phyloP scores from a whole-genome alignment of 1,284 basidiomycete genomes.

The Leccinum griseonigrum region DNA sequence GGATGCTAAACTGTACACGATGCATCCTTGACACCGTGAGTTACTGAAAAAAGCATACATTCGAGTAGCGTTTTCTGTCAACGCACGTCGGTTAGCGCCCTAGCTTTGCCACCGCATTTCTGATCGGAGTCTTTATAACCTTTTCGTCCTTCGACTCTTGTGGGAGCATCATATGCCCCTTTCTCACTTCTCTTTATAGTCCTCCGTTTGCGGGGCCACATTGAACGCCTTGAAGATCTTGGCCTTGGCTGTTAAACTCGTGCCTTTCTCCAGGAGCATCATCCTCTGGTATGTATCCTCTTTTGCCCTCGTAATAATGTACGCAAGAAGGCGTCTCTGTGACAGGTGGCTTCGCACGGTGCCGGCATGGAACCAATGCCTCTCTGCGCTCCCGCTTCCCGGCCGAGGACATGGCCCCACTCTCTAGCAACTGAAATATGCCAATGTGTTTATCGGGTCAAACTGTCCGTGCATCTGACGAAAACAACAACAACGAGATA shows the following conservation, averaged over 20 bases:
- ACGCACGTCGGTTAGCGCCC: not conserved
- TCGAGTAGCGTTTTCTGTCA: not conserved
- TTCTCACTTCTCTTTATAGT: not conserved
- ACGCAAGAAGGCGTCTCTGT: not conserved
- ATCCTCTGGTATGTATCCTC: not conserved
- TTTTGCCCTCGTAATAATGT: not conserved
- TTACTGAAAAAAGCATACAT: not conserved
- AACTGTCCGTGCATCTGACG: not conserved
- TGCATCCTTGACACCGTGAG: not conserved
- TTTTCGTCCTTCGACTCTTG: not conserved
- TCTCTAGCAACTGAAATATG: not conserved
- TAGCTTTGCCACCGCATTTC: not conserved
- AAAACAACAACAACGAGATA: not conserved
- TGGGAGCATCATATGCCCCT: not conserved
- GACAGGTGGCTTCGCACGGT: not conserved
- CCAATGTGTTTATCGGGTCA: not conserved
- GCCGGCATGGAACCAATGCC: not conserved
- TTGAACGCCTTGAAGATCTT: not conserved
- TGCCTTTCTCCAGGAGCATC: not conserved
- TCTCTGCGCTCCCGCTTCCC: not conserved
- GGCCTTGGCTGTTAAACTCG: not conserved
- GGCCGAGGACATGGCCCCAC: not conserved
- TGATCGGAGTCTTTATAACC: not conserved
- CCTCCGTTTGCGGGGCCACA: not conserved
- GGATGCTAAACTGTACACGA: not conserved